phyloP scores from a whole-genome alignment of 805 yeast genomes.

The Myxozyma udenii region DNA sequence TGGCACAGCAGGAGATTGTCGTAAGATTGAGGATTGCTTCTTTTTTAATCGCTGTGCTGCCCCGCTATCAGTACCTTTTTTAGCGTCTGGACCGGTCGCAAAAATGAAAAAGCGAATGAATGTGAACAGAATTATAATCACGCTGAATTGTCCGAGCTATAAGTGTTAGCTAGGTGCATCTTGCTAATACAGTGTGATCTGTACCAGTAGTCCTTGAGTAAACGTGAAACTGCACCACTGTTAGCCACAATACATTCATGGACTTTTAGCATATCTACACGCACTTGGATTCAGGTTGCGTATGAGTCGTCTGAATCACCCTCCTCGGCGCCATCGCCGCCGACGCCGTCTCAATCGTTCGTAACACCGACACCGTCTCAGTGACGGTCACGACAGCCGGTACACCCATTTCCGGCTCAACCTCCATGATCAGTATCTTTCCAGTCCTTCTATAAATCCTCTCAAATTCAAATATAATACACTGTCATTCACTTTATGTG shows the following conservation, averaged over 20 bases:
- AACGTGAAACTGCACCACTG: slow-evolving; percentile 25
- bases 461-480: too few relatives aligned
- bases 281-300: too few relatives aligned
- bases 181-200: too few relatives aligned
- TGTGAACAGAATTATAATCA: slow-evolving; percentile 39
- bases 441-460: too few relatives aligned
- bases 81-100: slow-evolving; percentile 34
- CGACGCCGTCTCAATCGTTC: neutral
- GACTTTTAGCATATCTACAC: too few relatives aligned
- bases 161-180: neutral
- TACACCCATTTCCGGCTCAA: too few relatives aligned
- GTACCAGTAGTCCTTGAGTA: slow-evolving; percentile 32
- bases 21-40: slow-evolving; percentile 29
- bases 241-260: too few relatives aligned
- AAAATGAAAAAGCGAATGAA: slow-evolving; percentile 44
- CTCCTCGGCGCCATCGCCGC: neutral
- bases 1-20: slow-evolving; percentile 29
- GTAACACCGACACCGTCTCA: slow-evolving; percentile 12
- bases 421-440: too few relatives aligned
- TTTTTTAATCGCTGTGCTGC: slow-evolving; percentile 7
- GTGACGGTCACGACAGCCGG: slow-evolving; percentile 10
- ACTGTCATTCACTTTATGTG: too few relatives aligned
- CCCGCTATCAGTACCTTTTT: neutral
- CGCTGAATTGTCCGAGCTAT: slow-evolving; percentile 43
- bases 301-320: too few relatives aligned